These are phyloP conservation scores for Stygiomarasmius scandens DNA, from an alignment of 1,284 basidiomycete genomes.

Conservation along the genomic window DNA sequence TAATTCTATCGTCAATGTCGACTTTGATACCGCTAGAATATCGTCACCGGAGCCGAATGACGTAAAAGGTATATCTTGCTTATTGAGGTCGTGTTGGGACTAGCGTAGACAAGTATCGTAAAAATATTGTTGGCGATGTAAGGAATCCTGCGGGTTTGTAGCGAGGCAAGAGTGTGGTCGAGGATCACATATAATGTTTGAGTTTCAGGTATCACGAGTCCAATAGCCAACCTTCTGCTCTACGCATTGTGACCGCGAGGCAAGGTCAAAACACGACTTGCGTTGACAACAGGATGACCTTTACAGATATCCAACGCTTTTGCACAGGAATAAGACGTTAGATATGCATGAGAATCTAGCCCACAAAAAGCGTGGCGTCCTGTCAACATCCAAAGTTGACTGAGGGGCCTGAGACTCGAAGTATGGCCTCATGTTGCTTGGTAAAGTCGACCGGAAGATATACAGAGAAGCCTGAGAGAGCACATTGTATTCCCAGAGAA, in stretches of 20 bases:
- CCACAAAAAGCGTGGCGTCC: background rate
- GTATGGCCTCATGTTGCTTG: slow-evolving; percentile 1
- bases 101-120: background rate
- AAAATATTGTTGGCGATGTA: background rate
- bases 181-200: background rate
- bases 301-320: background rate
- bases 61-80: background rate
- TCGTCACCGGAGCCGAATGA: background rate
- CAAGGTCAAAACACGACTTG: slow-evolving; percentile 7
- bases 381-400: background rate
- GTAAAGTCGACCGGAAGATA: background rate
- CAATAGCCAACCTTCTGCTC: background rate
- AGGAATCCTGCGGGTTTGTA: background rate
- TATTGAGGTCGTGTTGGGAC: background rate
- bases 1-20: background rate
- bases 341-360: background rate
- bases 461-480: background rate
- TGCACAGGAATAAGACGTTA: background rate
- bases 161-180: background rate
- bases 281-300: background rate
- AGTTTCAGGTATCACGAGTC: background rate
- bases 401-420: background rate
- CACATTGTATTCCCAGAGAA: background rate
- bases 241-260: slow-evolving; percentile 15
- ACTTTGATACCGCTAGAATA: background rate